Conservation (phyloP, 208 protist genomes). For the Tritrichomonas foetus region DNA sequence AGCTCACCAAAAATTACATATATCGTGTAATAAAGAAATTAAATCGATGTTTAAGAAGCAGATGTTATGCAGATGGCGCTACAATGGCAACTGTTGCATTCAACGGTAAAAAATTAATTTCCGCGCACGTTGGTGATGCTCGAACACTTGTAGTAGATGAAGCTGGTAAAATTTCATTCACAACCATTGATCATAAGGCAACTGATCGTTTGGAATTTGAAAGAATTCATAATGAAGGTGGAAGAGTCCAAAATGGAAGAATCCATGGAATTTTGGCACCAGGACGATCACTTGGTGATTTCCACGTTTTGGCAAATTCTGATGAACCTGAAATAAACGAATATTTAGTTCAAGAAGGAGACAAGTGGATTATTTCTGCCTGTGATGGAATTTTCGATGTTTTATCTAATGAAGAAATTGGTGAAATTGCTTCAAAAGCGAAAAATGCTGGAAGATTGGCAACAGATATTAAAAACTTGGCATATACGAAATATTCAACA, state of each 20-base stretch:
- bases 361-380: not conserved
- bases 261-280: not conserved
- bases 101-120: not conserved
- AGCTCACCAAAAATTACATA: not conserved
- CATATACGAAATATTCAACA: not conserved
- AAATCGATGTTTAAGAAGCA: not conserved
- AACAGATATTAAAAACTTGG: not conserved
- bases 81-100: not conserved
- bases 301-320: not conserved
- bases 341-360: not conserved
- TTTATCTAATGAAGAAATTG: not conserved
- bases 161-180: not conserved
- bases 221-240: not conserved
- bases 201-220: not conserved
- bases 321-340: not conserved
- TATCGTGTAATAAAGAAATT: not conserved
- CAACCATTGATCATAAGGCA: not conserved
- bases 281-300: not conserved
- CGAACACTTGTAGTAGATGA: not conserved
- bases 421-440: not conserved
- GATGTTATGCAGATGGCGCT: not conserved
- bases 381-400: slow-evolving; percentile 22
- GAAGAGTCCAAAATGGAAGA: not conserved
- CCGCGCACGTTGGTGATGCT: not conserved
- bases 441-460: not conserved